Evolutionary conservation across 2,329 filamentous ascomycete species (phyloP).

Genomic region (Neofusicoccum sp.): DNA sequence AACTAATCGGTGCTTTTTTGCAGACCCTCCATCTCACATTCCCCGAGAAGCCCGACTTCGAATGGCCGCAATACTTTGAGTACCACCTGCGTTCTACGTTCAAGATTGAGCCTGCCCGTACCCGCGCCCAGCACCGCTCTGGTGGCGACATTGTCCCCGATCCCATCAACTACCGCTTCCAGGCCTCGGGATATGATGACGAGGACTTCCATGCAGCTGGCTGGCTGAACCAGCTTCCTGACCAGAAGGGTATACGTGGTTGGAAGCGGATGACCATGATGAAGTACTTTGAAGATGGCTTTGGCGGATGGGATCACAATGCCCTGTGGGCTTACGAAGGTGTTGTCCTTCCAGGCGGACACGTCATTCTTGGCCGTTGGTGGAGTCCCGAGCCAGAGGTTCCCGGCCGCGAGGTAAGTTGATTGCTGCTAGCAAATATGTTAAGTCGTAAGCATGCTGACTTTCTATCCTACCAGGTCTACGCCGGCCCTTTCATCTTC

Average conservation of each 20-base stretch:
- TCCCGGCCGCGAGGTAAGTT: conserved; percentile 22
- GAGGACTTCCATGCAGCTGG: conserved; percentile 40
- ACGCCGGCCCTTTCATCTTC: conserved; percentile 43
- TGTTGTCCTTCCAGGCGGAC: conserved; percentile 47
- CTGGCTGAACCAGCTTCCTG: conserved; percentile 50
- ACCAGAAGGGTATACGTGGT: conserved; percentile 50
- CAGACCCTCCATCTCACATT: conserved; percentile 37
- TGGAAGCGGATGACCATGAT: conserved; percentile 57
- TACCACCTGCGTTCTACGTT: conserved; percentile 36
- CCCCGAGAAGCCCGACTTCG: conserved; percentile 21
- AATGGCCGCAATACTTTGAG: conserved; percentile 44
- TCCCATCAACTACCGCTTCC: conserved; percentile 29
- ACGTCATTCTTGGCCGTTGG: conserved; percentile 50
- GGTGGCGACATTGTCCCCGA: neutral
- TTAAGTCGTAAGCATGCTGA: neutral
- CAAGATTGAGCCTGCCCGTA: conserved; percentile 23
- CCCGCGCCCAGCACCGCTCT: conserved; percentile 33
- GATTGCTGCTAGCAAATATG: neutral
- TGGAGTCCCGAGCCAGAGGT: conserved; percentile 37
- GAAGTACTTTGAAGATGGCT: conserved; percentile 45
- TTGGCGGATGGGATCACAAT: conserved; percentile 29
- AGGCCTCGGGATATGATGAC: conserved; percentile 39
- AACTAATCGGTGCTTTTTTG: neutral
- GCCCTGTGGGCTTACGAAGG: conserved; percentile 51
- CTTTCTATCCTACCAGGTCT: conserved; percentile 26